phyloP scores from a whole-genome alignment of 768 basidiomycete species.

The Boletus sensibilis region DNA sequence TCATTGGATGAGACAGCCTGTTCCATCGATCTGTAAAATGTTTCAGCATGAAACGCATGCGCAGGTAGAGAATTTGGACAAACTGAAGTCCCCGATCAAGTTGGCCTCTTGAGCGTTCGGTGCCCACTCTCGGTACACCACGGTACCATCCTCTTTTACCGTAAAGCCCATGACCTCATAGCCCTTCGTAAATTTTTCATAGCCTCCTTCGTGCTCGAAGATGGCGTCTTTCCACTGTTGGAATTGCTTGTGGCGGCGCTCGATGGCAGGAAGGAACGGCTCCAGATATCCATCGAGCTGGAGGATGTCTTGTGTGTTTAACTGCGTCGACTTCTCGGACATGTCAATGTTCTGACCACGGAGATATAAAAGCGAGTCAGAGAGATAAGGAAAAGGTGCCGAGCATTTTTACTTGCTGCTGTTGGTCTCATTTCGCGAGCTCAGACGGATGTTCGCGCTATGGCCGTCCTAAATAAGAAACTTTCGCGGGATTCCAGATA shows the following conservation, averaged over 20 bases:
- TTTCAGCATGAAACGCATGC: constrained; percentile 3
- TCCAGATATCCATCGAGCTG: constrained; percentile 72
- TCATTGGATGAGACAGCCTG: constrained; percentile 83
- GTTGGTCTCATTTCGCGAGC: background rate
- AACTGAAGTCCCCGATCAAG: constrained; percentile 96
- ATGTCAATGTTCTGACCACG: constrained; percentile 12
- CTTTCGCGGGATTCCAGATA: background rate
- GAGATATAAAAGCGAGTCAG: background rate
- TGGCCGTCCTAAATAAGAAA: constrained; percentile 16
- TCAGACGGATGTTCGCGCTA: background rate
- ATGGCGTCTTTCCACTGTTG: constrained; percentile 77
- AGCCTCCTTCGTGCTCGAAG: constrained; percentile 78
- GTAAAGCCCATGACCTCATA: constrained; percentile 71
- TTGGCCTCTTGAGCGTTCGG: constrained; percentile 81
- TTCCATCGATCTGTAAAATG: constrained; percentile 75
- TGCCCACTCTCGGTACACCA: constrained; percentile 95
- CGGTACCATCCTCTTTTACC: constrained; percentile 59
- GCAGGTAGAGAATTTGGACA: constrained; percentile 34
- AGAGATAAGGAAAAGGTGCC: constrained; percentile 1
- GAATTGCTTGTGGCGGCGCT: constrained; percentile 65
- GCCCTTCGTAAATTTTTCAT: constrained; percentile 60
- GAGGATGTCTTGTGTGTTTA: constrained; percentile 58
- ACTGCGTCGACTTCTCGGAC: constrained; percentile 44
- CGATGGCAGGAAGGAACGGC: constrained; percentile 67
- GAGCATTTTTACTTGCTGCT: constrained; percentile 8